Base-by-base conservation (phyloP, 192 early-diverging fungal species). In the Coemansia sp. region DNA sequence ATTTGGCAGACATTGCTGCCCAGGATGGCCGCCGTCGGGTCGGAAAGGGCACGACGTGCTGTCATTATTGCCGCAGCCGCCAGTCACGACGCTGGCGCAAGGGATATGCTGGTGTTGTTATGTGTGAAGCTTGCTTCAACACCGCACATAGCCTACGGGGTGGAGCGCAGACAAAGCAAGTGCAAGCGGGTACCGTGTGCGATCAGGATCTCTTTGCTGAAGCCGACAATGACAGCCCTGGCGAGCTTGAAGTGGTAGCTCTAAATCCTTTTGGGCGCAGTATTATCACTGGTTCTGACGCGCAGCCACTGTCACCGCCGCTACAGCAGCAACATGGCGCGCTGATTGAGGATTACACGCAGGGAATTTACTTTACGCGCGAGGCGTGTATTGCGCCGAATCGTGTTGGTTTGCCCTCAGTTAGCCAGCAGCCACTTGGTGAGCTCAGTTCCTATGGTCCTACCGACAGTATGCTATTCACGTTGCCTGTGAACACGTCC, bases 401-500 rank as follows among this genome's bases (percentile, higher is more conserved):
- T 17, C 72, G 71, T 54, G 51, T 61, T 14, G 64, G 63, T 3
- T 21, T 46, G 33, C 29, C 71, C 5, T 61, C 67, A 51, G 55
- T 56, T 29, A 84, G 71, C 71, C 72, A 75, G 63, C 79, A 82
- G 54, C 78, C 82, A 22, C 63, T 82, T 32, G 84, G 76, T 19
- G 64, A 33, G 39, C 75, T 85, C 10, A 51, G 53, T 31, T 83
- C 77, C 39, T 77, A 79, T 22, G 81, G 72, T 19, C 77, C 76
- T 21, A 80, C 79, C 2, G 80, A 85, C 51, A 71, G 66, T 56
- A 81, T 84, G 75, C 67, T 82, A 27, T 97, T 88, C 46, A 92
- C 92, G 6, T 68, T 95, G 3, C 71, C 86, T 0, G 88, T 93
- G 51, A 90, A 95, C 62, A 87, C 87, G 1, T 88, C 91, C 2